Evolutionary conservation across 768 basidiomycete genomes (phyloP).

Genomic region (Termitomyces bulborhizus): DNA sequence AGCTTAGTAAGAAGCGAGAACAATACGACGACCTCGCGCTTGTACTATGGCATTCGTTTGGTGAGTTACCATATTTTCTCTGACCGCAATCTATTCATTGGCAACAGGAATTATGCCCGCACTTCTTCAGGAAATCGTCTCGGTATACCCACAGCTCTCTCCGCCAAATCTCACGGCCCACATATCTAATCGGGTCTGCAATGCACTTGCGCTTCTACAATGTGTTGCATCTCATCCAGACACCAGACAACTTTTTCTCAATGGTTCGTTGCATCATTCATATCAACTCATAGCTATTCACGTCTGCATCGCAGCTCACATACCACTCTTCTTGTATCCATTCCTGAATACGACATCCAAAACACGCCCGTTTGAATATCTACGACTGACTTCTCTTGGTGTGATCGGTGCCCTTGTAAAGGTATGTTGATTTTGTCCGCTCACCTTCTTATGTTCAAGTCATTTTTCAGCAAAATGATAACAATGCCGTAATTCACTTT

Average conservation of each 20-base stretch:
- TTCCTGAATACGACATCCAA: conserved; percentile 99
- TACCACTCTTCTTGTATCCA: conserved; percentile 96
- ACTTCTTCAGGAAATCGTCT: conserved; percentile 94
- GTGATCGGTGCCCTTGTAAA: conserved; percentile 99
- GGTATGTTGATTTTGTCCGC: conserved; percentile 33
- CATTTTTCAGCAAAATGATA: conserved; percentile 89
- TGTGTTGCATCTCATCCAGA: conserved; percentile 98
- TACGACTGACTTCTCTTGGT: conserved; percentile 97
- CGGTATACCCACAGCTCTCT: conserved; percentile 92
- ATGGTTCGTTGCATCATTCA: conserved; percentile 47
- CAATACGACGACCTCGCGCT: conserved; percentile 98
- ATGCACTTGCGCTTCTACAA: conserved; percentile 94
- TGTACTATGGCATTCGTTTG: conserved; percentile 97
- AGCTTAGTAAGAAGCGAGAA: conserved; percentile 97
- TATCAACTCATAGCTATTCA: conserved; percentile 33
- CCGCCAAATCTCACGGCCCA: conserved; percentile 96
- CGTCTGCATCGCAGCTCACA: conserved; percentile 71
- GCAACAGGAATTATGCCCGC: conserved; percentile 91
- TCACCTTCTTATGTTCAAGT: background rate
- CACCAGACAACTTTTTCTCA: conserved; percentile 91
- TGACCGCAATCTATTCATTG: background rate
- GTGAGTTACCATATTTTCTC: conserved; percentile 32
- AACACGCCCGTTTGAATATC: conserved; percentile 98
- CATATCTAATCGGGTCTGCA: conserved; percentile 97
- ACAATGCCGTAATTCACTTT: conserved; percentile 98